These are phyloP conservation scores for Phytophthora meadii DNA, from an alignment of 352 stramenopile genomes.

Conservation along the genomic window DNA sequence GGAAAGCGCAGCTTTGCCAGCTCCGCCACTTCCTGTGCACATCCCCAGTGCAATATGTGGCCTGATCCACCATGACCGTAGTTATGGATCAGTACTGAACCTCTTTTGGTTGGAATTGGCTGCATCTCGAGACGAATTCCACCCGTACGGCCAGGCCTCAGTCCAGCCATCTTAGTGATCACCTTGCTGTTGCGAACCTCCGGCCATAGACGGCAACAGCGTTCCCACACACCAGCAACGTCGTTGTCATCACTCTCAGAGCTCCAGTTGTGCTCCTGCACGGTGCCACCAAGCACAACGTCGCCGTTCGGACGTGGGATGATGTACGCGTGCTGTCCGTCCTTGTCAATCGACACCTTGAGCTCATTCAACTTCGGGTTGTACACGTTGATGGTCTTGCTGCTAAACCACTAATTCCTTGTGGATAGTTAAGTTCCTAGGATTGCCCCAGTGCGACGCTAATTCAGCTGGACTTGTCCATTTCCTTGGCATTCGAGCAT, in stretches of 20 bases:
- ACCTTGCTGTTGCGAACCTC: slow-evolving; percentile 56
- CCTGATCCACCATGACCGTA: slow-evolving; percentile 70
- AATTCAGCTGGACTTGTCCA: no score
- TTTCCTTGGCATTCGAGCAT: slow-evolving; percentile 9
- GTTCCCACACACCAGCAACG: slow-evolving; percentile 56
- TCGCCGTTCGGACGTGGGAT: slow-evolving; percentile 66
- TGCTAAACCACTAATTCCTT: no score
- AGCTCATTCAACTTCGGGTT: slow-evolving; percentile 60
- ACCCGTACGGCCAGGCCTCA: slow-evolving; percentile 52
- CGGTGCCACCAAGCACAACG: slow-evolving; percentile 66
- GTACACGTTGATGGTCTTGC: slow-evolving; percentile 71
- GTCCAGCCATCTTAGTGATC: slow-evolving; percentile 45
- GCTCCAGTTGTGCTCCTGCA: slow-evolving; percentile 69
- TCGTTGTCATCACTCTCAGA: slow-evolving; percentile 47
- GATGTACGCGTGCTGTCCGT: slow-evolving; percentile 70
- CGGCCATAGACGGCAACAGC: slow-evolving; percentile 51
- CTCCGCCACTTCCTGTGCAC: slow-evolving; percentile 56
- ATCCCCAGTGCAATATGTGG: slow-evolving; percentile 77
- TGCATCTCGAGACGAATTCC: slow-evolving; percentile 61
- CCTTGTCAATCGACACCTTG: slow-evolving; percentile 38
- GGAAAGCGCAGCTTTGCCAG: slow-evolving; percentile 39
- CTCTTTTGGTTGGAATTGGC: slow-evolving; percentile 28
- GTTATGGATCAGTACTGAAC: slow-evolving; percentile 72
- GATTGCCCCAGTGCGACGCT: background rate
- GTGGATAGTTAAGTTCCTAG: no score